Conservation (phyloP, 345 rosid genomes). For the Acer negundo region DNA sequence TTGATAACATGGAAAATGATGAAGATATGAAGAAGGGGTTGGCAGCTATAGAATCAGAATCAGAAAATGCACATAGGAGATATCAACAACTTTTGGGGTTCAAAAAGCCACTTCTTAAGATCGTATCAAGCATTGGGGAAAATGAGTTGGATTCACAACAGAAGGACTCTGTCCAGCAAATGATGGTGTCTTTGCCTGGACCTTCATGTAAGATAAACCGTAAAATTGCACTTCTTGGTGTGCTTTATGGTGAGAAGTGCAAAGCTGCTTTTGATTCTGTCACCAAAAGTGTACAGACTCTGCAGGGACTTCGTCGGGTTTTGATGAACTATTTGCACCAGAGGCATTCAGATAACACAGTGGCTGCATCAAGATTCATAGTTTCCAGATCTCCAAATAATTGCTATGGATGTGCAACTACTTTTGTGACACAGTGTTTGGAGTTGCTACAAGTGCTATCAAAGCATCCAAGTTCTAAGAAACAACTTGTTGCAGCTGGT, state of each 20-base stretch:
- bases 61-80: slow-evolving; percentile 99
- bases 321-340: slow-evolving; percentile 95
- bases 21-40: slow-evolving; percentile 99
- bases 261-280: slow-evolving; percentile 99
- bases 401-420: slow-evolving; percentile 97
- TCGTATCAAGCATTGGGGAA: slow-evolving; percentile 96
- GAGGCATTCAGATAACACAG: slow-evolving; percentile 66
- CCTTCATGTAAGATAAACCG: slow-evolving; percentile 98
- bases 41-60: slow-evolving; percentile 96
- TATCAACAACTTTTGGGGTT: slow-evolving; percentile 98
- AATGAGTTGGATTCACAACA: slow-evolving; percentile 98
- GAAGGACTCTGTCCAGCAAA: slow-evolving; percentile 99
- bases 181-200: slow-evolving; percentile 98
- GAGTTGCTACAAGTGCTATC: slow-evolving; percentile 86
- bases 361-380: slow-evolving; percentile 69
- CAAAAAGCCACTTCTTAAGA: slow-evolving; percentile 97
- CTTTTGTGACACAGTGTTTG: slow-evolving; percentile 92
- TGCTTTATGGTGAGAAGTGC: slow-evolving; percentile 97
- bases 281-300: slow-evolving; percentile 98
- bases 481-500: slow-evolving; percentile 91
- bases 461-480: slow-evolving; percentile 73
- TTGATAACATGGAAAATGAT: slow-evolving; percentile 98
- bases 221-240: slow-evolving; percentile 97
- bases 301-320: slow-evolving; percentile 97
- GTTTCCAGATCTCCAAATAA: slow-evolving; percentile 88